phyloP scores from a whole-genome alignment of 2,329 filamentous ascomycete species.

The Dactylellina parvicollis region DNA sequence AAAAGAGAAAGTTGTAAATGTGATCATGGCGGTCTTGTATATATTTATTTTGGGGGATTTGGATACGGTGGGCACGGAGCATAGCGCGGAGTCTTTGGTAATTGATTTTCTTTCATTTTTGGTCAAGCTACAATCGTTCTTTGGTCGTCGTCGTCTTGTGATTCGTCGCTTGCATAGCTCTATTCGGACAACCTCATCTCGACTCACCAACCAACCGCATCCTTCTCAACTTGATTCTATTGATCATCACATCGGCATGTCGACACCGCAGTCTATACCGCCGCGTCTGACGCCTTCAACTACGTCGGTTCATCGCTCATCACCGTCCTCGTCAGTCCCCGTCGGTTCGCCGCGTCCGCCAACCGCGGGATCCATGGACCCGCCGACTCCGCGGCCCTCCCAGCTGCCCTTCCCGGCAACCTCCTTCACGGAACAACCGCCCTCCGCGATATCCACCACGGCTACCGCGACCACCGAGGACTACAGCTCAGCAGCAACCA shows the following conservation, averaged over 20 bases:
- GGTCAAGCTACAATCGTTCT: no score
- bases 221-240: constrained; percentile 1
- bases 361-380: constrained; percentile 36
- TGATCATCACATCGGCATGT: constrained; percentile 16
- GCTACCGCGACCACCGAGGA: constrained; percentile 11
- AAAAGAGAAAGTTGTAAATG: constrained; percentile 26
- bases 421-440: constrained; percentile 3
- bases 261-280: constrained; percentile 39
- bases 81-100: constrained; percentile 3
- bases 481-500: background rate
- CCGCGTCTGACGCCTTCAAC: constrained; percentile 26
- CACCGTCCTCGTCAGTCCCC: constrained; percentile 9
- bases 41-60: background rate
- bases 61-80: background rate
- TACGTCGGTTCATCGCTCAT: constrained; percentile 8
- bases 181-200: constrained; percentile 18
- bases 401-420: constrained; percentile 38
- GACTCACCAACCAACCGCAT: background rate
- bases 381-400: constrained; percentile 43
- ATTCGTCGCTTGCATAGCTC: constrained; percentile 12
- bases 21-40: background rate
- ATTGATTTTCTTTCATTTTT: no score
- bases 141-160: background rate
- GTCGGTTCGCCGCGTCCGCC: constrained; percentile 29
- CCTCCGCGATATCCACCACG: constrained; percentile 1